These are phyloP conservation scores for Paramecium sexaurelia DNA, from an alignment of 73 alveolate genomes.

Conservation along the genomic window DNA sequence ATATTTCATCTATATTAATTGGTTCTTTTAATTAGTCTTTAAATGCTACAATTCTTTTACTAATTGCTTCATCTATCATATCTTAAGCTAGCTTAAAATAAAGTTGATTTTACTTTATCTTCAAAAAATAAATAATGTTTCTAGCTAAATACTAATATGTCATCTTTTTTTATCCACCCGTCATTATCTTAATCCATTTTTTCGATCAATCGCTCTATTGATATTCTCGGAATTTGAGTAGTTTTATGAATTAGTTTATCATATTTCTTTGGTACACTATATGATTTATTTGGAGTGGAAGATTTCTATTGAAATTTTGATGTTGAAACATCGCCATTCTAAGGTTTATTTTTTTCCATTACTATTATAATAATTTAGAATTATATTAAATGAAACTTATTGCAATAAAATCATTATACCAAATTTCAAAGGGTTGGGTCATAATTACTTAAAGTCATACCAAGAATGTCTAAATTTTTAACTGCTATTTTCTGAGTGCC, in stretches of 20 bases:
- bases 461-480: neutral
- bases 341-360: neutral
- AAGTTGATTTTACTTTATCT: neutral
- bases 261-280: slow-evolving; percentile 27
- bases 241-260: slow-evolving; percentile 37
- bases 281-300: neutral
- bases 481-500: neutral
- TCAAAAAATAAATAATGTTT: slow-evolving; percentile 28
- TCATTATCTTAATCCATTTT: slow-evolving; percentile 50
- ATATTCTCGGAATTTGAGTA: slow-evolving; percentile 49
- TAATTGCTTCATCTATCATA: slow-evolving; percentile 43
- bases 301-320: neutral
- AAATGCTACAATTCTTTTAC: slow-evolving; percentile 54
- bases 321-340: neutral
- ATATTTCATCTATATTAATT: slow-evolving; percentile 15
- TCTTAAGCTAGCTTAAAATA: neutral
- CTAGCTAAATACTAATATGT: neutral
- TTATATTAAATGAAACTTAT: neutral
- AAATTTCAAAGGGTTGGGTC: neutral
- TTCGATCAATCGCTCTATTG: neutral
- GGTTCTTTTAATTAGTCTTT: slow-evolving; percentile 45
- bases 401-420: neutral
- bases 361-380: neutral
- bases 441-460: neutral
- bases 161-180: slow-evolving; percentile 18